Evolutionary conservation across 2,329 filamentous ascomycete species (phyloP), one percentile per base, ranked within the genome.

Genomic region (Pochonia chlamydosporia): DNA sequence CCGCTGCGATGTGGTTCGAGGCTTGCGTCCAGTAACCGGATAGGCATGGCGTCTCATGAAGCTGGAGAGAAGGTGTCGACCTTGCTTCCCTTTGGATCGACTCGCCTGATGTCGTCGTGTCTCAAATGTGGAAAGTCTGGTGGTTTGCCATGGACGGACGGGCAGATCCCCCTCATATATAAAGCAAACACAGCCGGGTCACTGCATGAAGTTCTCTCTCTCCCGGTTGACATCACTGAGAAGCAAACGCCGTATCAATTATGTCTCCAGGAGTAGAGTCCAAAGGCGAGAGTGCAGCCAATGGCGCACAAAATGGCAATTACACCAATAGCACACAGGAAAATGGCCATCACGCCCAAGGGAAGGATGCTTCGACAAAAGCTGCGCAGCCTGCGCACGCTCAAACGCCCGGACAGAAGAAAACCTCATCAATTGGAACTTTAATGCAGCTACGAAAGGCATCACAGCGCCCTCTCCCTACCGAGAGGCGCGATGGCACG

Each of bases 391-490:
- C 8, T n/a, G 26, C 42, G 18, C 3, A 21, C 16, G 21, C n/a
- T 23, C 24, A 36, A n/a, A 36, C 33, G 33, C 10, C 49, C 5
- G 28, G 31, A 18, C 49, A 43, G 26, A 53, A 51, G 40, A 36
- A 40, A 37, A 36, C 33, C 4, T 49, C 48, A 21, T 48, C 49
- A 8, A 18, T 49, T 1, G 56, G 53, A 10, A 58, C 54, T 26
- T 54, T 69, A 39, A 58, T 63, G 52, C 59, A 64, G 41, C 54
- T 70, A 24, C 58, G 63, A 3, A 56, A 67, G 46, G 75, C 79
- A 4, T 79, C 81, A 1, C 72, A 71, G 49, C 69, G 79, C n/a
- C 83, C 85, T 9, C 64, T 85, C 26, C 83, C 85, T 0, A 80
- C 71, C 2, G 74, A 85, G 56, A 75, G 72, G 46, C 82, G 82